Conservation (phyloP, 2,329 filamentous ascomycete species). For the Zalaria sp. region DNA sequence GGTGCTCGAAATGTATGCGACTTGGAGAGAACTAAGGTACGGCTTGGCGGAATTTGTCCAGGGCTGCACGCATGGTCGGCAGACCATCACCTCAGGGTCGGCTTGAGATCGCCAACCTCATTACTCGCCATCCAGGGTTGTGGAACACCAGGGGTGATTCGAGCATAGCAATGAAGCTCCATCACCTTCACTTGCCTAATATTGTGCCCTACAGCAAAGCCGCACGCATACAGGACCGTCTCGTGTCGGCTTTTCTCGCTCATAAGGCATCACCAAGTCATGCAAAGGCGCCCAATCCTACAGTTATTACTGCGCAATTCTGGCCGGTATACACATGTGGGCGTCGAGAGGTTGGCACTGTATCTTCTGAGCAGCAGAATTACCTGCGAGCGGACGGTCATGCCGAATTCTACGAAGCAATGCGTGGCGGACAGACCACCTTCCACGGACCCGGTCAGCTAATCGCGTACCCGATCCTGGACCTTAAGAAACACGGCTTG, state of each 20-base stretch:
- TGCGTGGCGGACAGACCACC: constrained; percentile 81
- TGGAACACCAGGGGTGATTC: too few species aligned
- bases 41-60: too few species aligned
- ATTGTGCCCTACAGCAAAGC: constrained; percentile 42
- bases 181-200: constrained; percentile 45
- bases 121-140: too few species aligned
- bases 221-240: constrained; percentile 39
- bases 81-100: too few species aligned
- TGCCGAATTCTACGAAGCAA: constrained; percentile 54
- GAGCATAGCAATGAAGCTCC: constrained; percentile 31
- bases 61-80: too few species aligned
- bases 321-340: constrained; percentile 80
- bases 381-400: constrained; percentile 23
- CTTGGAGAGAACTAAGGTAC: too few species aligned
- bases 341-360: constrained; percentile 51
- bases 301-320: constrained; percentile 70
- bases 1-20: too few species aligned
- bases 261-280: constrained; percentile 37
- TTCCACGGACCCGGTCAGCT: constrained; percentile 92
- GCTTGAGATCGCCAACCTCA: too few species aligned
- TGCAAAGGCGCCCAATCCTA: constrained; percentile 44
- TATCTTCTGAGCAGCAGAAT: constrained; percentile 32
- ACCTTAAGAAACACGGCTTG: constrained; percentile 55
- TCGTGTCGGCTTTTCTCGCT: constrained; percentile 44
- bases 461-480: constrained; percentile 84